Conservation (phyloP, 2,329 filamentous ascomycete genomes). For the Penicillium palitans region DNA sequence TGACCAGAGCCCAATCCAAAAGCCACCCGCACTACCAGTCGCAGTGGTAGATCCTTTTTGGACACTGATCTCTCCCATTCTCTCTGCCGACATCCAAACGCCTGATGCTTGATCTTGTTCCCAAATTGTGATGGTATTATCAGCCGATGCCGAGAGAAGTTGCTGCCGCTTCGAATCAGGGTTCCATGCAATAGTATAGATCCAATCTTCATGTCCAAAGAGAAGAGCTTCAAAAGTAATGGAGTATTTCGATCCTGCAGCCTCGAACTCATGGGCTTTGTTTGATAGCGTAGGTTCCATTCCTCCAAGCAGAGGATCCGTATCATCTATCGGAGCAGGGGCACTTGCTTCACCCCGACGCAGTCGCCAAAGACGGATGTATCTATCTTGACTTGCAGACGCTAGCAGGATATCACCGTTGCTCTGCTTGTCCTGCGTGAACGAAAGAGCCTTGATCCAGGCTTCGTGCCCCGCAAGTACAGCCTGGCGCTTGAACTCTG, state of each 20-base stretch:
- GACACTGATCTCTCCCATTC: constrained; percentile 88
- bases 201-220: constrained; percentile 97
- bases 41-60: constrained; percentile 96
- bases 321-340: constrained; percentile 47
- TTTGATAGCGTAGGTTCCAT: constrained; percentile 76
- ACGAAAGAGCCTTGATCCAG: constrained; percentile 86
- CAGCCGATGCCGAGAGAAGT: constrained; percentile 85
- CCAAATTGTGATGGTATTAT: constrained; percentile 94
- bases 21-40: constrained; percentile 91
- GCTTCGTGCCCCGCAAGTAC: constrained; percentile 87
- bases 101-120: constrained; percentile 79
- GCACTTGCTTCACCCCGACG: constrained; percentile 65
- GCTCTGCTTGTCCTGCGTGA: constrained; percentile 62
- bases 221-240: constrained; percentile 92
- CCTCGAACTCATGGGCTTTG: constrained; percentile 77
- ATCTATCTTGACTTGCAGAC: constrained; percentile 96
- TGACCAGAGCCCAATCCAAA: constrained; percentile 94
- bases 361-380: constrained; percentile 89
- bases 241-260: constrained; percentile 64
- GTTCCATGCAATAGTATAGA: constrained; percentile 83
- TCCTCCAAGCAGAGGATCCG: constrained; percentile 39
- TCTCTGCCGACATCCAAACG: constrained; percentile 83
- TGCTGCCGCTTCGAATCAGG: constrained; percentile 59
- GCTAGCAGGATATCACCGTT: constrained; percentile 73
- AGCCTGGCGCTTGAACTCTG: constrained; percentile 68